Evolutionary conservation across 1,139 yeast species (phyloP).

Genomic region (Saccharomyces hybrid): DNA sequence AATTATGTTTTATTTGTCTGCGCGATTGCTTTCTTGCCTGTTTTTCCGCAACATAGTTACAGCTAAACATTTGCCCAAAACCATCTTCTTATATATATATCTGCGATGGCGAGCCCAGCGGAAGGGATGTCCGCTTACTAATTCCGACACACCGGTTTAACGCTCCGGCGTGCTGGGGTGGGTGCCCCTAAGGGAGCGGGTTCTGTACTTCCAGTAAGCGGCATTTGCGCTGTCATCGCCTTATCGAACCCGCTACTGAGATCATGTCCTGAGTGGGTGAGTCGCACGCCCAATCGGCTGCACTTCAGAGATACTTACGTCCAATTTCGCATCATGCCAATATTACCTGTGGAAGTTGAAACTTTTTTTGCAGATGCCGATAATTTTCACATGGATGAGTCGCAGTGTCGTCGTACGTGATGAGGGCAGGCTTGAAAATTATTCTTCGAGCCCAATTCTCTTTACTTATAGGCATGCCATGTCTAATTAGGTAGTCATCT

Average conservation of each 20-base stretch:
- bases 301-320: background rate
- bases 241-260: background rate
- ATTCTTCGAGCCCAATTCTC: background rate
- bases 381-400: background rate
- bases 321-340: background rate
- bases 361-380: background rate
- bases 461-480: background rate
- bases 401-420: background rate
- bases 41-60: background rate
- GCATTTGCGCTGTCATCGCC: background rate
- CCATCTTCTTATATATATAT: background rate
- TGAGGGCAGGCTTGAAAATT: background rate
- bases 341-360: background rate
- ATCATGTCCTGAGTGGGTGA: background rate
- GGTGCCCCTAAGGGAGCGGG: conserved; percentile 1
- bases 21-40: background rate
- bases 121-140: background rate
- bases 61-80: background rate
- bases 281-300: background rate
- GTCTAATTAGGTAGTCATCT: background rate
- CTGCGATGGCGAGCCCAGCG: conserved; percentile 1
- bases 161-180: background rate
- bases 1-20: background rate
- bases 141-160: background rate
- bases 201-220: background rate